These are phyloP conservation scores for Ballota nigra DNA, from an alignment of 257 asterid species.

Conservation along the genomic window DNA sequence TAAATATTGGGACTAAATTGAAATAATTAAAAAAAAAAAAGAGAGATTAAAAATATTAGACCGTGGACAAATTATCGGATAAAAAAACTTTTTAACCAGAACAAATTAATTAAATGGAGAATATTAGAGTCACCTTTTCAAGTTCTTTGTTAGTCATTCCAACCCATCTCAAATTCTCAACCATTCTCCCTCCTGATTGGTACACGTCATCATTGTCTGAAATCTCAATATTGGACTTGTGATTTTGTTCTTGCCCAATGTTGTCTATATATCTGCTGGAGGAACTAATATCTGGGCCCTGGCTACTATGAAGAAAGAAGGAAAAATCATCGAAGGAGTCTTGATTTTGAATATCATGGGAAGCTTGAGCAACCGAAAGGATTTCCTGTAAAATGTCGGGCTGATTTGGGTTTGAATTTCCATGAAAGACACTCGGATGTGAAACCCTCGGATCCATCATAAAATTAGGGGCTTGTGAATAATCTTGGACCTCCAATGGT, in stretches of 20 bases:
- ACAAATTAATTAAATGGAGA: too few species aligned
- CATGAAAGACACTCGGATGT: constrained; percentile 32
- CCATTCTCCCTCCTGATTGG: constrained; percentile 52
- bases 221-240: constrained; percentile 40
- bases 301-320: constrained; percentile 42
- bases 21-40: too few species aligned
- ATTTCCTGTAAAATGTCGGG: constrained; percentile 68
- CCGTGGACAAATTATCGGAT: too few species aligned
- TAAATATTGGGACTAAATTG: too few species aligned
- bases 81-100: too few species aligned
- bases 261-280: constrained; percentile 25
- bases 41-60: too few species aligned
- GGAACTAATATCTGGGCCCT: constrained; percentile 34
- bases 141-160: constrained; percentile 57
- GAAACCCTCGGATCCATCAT: constrained; percentile 31
- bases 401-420: constrained; percentile 36
- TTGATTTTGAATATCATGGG: constrained; percentile 65
- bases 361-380: constrained; percentile 80
- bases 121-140: constrained; percentile 38
- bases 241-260: constrained; percentile 37
- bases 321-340: constrained; percentile 58
- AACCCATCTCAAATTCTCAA: constrained; percentile 69
- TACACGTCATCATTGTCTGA: constrained; percentile 40
- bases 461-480: constrained; percentile 27
- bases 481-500: constrained; percentile 69